Percentiles rank a stretch among this genome's conserved stretches.
phyloP scores from a whole-genome alignment of 2,329 filamentous ascomycete species.

The Botrytis aclada region DNA sequence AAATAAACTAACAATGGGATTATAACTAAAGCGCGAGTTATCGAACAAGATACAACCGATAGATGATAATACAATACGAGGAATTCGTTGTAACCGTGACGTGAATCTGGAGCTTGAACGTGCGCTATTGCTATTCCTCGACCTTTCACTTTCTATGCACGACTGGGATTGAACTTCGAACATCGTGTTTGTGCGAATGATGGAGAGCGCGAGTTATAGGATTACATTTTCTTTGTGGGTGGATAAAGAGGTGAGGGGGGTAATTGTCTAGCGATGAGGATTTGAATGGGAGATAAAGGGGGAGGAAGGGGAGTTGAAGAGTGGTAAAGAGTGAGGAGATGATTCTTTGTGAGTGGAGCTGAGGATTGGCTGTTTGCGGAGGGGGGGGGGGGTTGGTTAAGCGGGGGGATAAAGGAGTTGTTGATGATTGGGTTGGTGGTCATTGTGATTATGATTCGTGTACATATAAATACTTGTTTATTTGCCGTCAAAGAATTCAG shows the following conservation, averaged over 20 bases:
- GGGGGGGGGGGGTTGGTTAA: not conserved
- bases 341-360: not conserved
- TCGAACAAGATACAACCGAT: not conserved
- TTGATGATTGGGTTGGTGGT: too few relatives aligned
- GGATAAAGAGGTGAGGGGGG: not conserved
- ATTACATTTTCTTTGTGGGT: not conserved
- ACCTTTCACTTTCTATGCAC: not conserved
- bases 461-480: not conserved
- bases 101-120: not conserved
- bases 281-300: not conserved
- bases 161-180: not conserved
- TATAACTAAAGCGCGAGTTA: not conserved
- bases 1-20: not conserved
- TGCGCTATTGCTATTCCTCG: not conserved
- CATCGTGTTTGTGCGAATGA: not conserved
- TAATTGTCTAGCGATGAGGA: not conserved
- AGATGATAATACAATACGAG: not conserved
- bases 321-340: not conserved
- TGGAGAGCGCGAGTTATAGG: not conserved
- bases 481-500: too few relatives aligned
- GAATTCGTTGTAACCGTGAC: not conserved
- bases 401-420: not conserved
- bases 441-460: not conserved
- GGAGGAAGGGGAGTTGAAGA: not conserved
- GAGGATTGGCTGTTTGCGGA: not conserved